phyloP scores from a whole-genome alignment of 1,284 basidiomycete genomes.

The Apiotrichum akiyoshidainum region DNA sequence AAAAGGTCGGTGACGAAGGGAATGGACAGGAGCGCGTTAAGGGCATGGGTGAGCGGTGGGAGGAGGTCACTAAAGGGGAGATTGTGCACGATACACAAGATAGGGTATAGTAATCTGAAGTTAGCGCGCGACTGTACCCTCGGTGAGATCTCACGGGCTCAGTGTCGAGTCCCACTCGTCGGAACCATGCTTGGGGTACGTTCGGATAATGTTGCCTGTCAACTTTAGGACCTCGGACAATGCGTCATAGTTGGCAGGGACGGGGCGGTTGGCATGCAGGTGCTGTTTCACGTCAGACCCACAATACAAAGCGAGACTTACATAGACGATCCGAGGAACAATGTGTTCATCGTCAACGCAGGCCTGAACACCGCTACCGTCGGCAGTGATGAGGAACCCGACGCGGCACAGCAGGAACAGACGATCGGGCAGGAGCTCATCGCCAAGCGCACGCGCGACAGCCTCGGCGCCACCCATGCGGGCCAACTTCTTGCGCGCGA shows the following conservation, averaged over 20 bases:
- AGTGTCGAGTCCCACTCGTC: constrained; percentile 37
- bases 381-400: constrained; percentile 43
- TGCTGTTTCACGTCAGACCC: constrained; percentile 16
- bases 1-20: constrained; percentile 32
- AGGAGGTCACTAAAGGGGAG: constrained; percentile 33
- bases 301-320: constrained; percentile 17
- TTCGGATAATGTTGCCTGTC: constrained; percentile 39
- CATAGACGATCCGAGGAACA: constrained; percentile 34
- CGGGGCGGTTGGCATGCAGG: constrained; percentile 14
- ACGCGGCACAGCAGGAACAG: constrained; percentile 43
- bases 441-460: constrained; percentile 31
- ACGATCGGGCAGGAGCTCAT: constrained; percentile 22
- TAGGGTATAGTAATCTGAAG: constrained; percentile 27
- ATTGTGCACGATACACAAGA: constrained; percentile 31
- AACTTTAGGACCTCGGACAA: constrained; percentile 47
- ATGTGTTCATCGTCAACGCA: constrained; percentile 41
- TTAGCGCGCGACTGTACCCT: background rate
- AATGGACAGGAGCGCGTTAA: constrained; percentile 42
- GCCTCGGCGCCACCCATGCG: constrained; percentile 25
- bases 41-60: constrained; percentile 36
- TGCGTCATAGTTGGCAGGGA: constrained; percentile 28
- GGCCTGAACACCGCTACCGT: constrained; percentile 27
- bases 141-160: constrained; percentile 25
- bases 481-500: constrained; percentile 28
- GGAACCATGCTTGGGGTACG: constrained; percentile 29